These are phyloP conservation scores for Dispira parvispora DNA, from an alignment of 192 early-diverging fungal species.

Conservation along the genomic window DNA sequence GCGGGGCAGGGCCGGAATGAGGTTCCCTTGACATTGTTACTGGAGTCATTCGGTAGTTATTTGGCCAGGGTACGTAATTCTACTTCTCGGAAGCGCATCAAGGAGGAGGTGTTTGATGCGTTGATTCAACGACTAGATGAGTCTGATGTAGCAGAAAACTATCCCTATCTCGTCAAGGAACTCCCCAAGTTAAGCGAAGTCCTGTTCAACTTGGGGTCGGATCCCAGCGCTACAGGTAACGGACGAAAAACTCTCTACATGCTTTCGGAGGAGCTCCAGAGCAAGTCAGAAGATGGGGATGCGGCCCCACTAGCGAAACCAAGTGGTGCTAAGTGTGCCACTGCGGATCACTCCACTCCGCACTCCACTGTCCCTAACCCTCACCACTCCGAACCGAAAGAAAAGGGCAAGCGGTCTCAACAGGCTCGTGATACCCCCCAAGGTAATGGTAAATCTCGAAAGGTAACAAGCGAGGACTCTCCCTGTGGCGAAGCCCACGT, in stretches of 20 bases:
- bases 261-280: neutral
- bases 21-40: constrained; percentile 28
- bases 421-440: no score
- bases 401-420: no score
- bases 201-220: neutral
- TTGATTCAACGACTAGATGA: constrained; percentile 22
- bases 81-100: constrained; percentile 28
- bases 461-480: no score
- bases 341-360: no score
- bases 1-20: constrained; percentile 21
- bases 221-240: neutral
- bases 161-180: neutral
- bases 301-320: no score
- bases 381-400: no score
- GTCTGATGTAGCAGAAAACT: neutral
- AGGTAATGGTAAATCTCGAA: no score
- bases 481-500: no score
- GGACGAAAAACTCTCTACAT: neutral
- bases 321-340: no score
- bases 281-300: no score
- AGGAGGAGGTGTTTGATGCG: constrained; percentile 26
- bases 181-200: neutral
- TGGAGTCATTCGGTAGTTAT: constrained; percentile 32
- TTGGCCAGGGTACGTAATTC: constrained; percentile 30
- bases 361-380: no score